Base-by-base conservation (phyloP, 2,329 filamentous ascomycete genomes). In the Claviceps digitariae region DNA sequence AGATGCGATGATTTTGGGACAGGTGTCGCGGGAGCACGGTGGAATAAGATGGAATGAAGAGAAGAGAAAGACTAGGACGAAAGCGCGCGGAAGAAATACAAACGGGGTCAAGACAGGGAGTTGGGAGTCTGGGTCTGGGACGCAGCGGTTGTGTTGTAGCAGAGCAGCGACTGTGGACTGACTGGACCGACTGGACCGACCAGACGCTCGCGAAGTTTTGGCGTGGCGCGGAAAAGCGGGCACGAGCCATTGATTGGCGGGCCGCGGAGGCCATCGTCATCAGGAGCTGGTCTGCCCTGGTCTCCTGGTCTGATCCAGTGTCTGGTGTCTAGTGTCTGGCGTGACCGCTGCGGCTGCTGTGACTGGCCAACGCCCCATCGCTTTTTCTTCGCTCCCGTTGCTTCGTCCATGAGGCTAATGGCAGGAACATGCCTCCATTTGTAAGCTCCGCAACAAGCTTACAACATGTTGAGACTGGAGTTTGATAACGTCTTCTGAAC, bases 161-260 rank as follows among this genome's bases (percentile, higher is more conserved):
- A 51, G 31, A n/a, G n/a, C n/a, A n/a, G n/a, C n/a, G n/a, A n/a
- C n/a, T n/a, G n/a, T n/a, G n/a, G n/a, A n/a, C n/a, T n/a, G n/a
- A n/a, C n/a, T n/a, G n/a, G n/a, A n/a, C n/a, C n/a, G n/a, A n/a
- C n/a, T n/a, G n/a, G n/a, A n/a, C n/a, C 53, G 20, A 48, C 49
- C 48, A 46, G 49, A 57, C 55, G 52, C 55, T 55, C 51, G 9
- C 55, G 51, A 52, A 40, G 53, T 55, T 57, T 52, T 55, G 57
- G 57, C 52, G 57, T 51, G 55, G 52, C 52, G 36, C 48, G 40
- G 53, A 55, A 54, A 57, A 57, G 54, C 55, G 56, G 55, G 56
- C 36, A 52, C 38, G 20, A 31, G 27, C 34, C 54, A 45, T 15
- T 51, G 50, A 54, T 55, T 55, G 51, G 54, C 40, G 53, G 36